Conservation (phyloP, 257 asterid species). For the Solanum chaucha region DNA sequence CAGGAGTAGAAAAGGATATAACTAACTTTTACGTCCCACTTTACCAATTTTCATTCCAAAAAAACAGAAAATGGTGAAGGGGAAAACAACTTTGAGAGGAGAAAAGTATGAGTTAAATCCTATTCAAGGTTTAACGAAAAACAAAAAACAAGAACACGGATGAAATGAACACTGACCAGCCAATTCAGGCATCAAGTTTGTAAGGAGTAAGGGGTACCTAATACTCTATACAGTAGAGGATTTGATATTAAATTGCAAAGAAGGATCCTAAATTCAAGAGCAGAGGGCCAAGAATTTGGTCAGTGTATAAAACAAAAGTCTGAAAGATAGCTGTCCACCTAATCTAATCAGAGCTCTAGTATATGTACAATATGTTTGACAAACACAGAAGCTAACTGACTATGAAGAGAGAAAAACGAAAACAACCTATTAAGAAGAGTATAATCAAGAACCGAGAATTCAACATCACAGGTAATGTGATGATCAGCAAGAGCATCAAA, state of each 20-base stretch:
- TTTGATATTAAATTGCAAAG: neutral
- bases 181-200: constrained; percentile 6
- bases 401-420: neutral
- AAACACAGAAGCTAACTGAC: neutral
- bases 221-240: neutral
- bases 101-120: constrained; percentile 20
- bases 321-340: neutral
- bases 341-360: neutral
- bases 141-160: neutral
- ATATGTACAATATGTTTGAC: constrained; percentile 1
- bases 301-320: neutral
- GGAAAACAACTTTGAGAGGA: constrained; percentile 16
- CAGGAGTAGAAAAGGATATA: constrained; percentile 15
- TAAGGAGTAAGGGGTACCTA: neutral
- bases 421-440: neutral
- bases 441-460: neutral
- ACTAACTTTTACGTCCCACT: constrained; percentile 28
- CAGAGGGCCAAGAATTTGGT: neutral
- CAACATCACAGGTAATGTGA: neutral
- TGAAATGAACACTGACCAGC: constrained; percentile 1
- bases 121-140: constrained; percentile 6
- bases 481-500: neutral
- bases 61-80: constrained; percentile 60
- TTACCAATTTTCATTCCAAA: constrained; percentile 48
- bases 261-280: neutral